These are phyloP conservation scores for Sicyos edulis DNA, from an alignment of 306 rosid species.

Conservation along the genomic window DNA sequence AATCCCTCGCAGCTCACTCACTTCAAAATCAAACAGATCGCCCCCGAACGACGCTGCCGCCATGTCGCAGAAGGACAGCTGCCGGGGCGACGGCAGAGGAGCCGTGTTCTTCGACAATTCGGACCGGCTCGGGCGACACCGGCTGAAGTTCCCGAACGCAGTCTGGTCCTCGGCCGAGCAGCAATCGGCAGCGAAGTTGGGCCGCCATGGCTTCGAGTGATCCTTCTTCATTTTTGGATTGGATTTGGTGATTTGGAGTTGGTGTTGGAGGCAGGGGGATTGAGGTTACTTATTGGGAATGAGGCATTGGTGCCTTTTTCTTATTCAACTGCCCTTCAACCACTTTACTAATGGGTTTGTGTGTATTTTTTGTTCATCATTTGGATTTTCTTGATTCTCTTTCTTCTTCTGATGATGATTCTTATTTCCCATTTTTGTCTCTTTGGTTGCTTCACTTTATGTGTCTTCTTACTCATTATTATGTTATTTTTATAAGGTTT, in stretches of 20 bases:
- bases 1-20: too few species aligned
- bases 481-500: too few species aligned
- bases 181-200: slow-evolving; percentile 31
- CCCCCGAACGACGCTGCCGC: slow-evolving; percentile 33
- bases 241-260: neutral
- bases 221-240: slow-evolving; percentile 15
- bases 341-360: slow-evolving; percentile 18
- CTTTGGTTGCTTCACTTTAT: neutral
- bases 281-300: slow-evolving; percentile 6
- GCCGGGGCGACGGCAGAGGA: slow-evolving; percentile 42
- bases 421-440: neutral
- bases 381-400: neutral
- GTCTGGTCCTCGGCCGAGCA: slow-evolving; percentile 48
- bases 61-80: too few species aligned
- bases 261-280: neutral
- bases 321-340: slow-evolving; percentile 28
- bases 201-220: slow-evolving; percentile 31
- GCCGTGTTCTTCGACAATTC: slow-evolving; percentile 66
- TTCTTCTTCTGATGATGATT: neutral
- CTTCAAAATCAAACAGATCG: too few species aligned
- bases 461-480: neutral
- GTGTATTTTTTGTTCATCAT: neutral
- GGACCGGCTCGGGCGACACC: slow-evolving; percentile 61
- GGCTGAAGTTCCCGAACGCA: slow-evolving; percentile 47
- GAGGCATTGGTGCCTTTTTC: neutral